phyloP scores from a whole-genome alignment of 1,284 basidiomycete species.

The Boletus mariae region DNA sequence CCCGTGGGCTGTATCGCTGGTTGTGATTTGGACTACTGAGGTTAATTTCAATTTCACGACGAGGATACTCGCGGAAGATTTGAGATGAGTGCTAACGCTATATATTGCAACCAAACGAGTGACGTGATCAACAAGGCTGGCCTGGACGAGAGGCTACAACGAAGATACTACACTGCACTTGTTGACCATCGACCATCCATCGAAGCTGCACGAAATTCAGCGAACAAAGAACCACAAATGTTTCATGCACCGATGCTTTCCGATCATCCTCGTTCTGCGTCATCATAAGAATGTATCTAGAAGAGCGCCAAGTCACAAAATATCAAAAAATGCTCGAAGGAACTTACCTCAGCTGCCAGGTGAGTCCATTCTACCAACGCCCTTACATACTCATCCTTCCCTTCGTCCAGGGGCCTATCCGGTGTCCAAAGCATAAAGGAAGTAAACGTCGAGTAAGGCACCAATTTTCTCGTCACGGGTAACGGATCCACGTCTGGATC shows the following conservation, averaged over 20 bases:
- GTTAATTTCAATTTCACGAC: background rate
- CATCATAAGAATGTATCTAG: slow-evolving; percentile 29
- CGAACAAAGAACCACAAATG: background rate
- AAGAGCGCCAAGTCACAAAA: slow-evolving; percentile 1
- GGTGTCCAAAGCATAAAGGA: slow-evolving; percentile 70
- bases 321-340: background rate
- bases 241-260: background rate
- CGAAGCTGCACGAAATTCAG: background rate
- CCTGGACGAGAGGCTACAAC: background rate
- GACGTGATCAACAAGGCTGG: background rate
- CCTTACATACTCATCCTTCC: slow-evolving; percentile 64
- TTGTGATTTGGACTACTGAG: background rate
- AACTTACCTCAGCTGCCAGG: slow-evolving; percentile 55
- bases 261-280: slow-evolving; percentile 2
- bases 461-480: slow-evolving; percentile 35
- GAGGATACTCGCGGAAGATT: background rate
- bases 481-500: slow-evolving; percentile 13
- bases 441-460: slow-evolving; percentile 51
- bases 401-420: slow-evolving; percentile 64
- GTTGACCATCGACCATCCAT: background rate
- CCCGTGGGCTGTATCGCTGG: background rate
- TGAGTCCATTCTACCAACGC: slow-evolving; percentile 63
- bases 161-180: background rate
- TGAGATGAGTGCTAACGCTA: background rate
- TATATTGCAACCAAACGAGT: background rate